Evolutionary conservation across 2,329 filamentous ascomycete genomes (phyloP).

Genomic region (Phyllosticta citrichinensis): DNA sequence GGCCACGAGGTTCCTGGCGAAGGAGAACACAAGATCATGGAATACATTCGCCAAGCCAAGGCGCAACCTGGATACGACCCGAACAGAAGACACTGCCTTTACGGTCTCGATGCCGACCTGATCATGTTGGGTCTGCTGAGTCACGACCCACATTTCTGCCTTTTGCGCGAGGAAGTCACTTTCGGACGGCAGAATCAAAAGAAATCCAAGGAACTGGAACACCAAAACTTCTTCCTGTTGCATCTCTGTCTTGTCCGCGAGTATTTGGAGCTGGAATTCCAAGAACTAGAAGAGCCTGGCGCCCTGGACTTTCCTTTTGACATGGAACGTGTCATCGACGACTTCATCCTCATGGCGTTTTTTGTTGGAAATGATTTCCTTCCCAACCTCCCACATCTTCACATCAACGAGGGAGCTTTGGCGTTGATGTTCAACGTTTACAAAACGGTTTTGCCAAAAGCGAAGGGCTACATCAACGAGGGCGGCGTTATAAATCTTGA

Average conservation of each 20-base stretch:
- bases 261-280: conserved; percentile 93
- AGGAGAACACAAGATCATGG: conserved; percentile 99
- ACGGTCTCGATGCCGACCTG: conserved; percentile 91
- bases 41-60: conserved; percentile 97
- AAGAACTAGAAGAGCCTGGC: conserved; percentile 71
- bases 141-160: conserved; percentile 95
- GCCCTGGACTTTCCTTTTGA: conserved; percentile 71
- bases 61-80: conserved; percentile 86
- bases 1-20: conserved; percentile 97
- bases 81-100: conserved; percentile 92
- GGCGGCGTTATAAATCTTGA: conserved; percentile 82
- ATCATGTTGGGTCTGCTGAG: conserved; percentile 98
- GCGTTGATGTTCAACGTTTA: conserved; percentile 97
- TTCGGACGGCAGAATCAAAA: conserved; percentile 81
- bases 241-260: conserved; percentile 96
- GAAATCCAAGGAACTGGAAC: conserved; percentile 92
- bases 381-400: conserved; percentile 87
- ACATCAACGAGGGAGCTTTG: conserved; percentile 96
- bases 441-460: conserved; percentile 76
- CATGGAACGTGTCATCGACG: conserved; percentile 93
- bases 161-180: conserved; percentile 93
- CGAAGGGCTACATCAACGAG: conserved; percentile 94
- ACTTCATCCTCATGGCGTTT: conserved; percentile 99
- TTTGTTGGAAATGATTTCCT: conserved; percentile 99
- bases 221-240: conserved; percentile 97